phyloP scores from a whole-genome alignment of 2,329 filamentous ascomycete genomes.

The Nothophaeocryptopus gaeumannii region DNA sequence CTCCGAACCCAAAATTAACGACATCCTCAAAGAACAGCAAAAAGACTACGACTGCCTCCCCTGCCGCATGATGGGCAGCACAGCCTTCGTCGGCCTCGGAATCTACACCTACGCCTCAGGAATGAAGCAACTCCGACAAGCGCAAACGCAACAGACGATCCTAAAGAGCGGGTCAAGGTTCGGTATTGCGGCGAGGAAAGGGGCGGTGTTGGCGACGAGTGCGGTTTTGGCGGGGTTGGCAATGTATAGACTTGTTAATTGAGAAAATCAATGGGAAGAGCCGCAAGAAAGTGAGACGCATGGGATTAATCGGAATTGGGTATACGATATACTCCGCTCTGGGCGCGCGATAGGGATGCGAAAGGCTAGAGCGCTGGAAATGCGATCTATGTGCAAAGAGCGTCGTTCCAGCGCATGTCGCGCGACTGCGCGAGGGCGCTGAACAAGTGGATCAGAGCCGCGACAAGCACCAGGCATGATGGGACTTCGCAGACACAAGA shows the following conservation, averaged over 20 bases:
- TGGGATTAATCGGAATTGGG: background rate
- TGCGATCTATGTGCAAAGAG: too few species aligned
- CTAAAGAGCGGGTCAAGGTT: slow-evolving; percentile 41
- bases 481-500: too few species aligned
- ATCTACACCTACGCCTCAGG: slow-evolving; percentile 47
- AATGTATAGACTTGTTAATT: slow-evolving; percentile 41
- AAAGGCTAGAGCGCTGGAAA: too few species aligned
- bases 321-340: background rate
- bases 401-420: too few species aligned
- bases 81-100: slow-evolving; percentile 47
- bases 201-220: slow-evolving; percentile 41
- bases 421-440: too few species aligned
- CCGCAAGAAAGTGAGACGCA: background rate
- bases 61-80: slow-evolving; percentile 36
- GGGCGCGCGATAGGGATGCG: too few species aligned
- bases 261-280: slow-evolving; percentile 4
- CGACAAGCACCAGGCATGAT: too few species aligned
- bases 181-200: slow-evolving; percentile 40
- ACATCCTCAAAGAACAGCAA: slow-evolving; percentile 24
- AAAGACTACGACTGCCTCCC: slow-evolving; percentile 34
- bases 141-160: slow-evolving; percentile 42
- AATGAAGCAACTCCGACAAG: slow-evolving; percentile 43
- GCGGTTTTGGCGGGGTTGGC: slow-evolving; percentile 44
- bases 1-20: slow-evolving; percentile 20
- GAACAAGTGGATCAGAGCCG: too few species aligned